Evolutionary conservation across 345 rosid species (phyloP).

Genomic region (Kernera saxatilis): DNA sequence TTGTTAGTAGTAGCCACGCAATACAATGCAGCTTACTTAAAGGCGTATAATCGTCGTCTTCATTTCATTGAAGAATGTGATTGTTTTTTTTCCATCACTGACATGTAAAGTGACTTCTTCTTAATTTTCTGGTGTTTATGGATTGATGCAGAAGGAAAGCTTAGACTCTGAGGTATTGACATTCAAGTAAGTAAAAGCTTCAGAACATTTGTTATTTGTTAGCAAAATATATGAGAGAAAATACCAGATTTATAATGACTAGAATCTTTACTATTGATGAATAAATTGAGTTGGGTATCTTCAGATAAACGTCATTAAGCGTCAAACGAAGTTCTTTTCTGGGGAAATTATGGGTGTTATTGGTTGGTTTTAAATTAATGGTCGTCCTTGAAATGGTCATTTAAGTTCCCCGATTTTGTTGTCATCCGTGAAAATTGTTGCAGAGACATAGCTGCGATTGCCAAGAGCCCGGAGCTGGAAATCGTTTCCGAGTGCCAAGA

Average conservation of each 20-base stretch:
- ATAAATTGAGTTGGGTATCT: background rate
- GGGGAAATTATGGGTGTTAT: background rate
- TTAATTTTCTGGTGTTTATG: background rate
- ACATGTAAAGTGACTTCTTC: no score
- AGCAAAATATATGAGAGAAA: background rate
- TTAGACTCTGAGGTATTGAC: constrained; percentile 2
- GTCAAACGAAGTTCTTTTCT: background rate
- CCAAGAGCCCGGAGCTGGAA: constrained; percentile 19
- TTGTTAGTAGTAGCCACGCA: background rate
- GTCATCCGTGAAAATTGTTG: no score
- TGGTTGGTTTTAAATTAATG: background rate
- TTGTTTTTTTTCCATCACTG: no score
- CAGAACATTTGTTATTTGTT: background rate
- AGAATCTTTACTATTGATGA: background rate
- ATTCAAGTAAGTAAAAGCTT: constrained; percentile 34
- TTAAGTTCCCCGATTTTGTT: no score
- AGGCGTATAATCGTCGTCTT: background rate
- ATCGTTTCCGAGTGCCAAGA: constrained; percentile 17
- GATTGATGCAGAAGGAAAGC: constrained; percentile 29
- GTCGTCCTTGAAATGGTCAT: background rate
- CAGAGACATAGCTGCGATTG: constrained; percentile 22
- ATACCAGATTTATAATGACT: background rate
- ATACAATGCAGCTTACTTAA: constrained; percentile 4
- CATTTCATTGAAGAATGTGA: background rate
- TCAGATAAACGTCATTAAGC: background rate